phyloP scores from a whole-genome alignment of 2,329 filamentous ascomycete species.

The Claviceps paspali region DNA sequence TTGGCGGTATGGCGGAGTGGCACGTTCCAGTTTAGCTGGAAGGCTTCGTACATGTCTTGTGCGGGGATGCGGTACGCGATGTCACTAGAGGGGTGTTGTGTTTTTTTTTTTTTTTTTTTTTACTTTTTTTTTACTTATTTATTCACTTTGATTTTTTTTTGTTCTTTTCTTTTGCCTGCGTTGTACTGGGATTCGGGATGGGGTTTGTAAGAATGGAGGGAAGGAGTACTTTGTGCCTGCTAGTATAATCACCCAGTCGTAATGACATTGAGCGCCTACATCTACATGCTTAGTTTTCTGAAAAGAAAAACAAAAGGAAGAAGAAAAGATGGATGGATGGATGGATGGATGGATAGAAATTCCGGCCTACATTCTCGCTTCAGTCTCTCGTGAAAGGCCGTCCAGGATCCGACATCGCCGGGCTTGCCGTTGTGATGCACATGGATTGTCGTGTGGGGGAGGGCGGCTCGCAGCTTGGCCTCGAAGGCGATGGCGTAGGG shows the following conservation, averaged over 20 bases:
- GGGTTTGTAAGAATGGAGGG: no score
- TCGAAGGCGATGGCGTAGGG: conserved; percentile 39
- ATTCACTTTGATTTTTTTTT: no score
- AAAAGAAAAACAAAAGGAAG: not conserved
- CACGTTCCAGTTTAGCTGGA: conserved; percentile 35
- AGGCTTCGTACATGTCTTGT: conserved; percentile 30
- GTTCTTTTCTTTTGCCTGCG: no score
- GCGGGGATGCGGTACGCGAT: conserved; percentile 25
- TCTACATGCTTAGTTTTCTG: no score
- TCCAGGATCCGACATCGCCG: conserved; percentile 32
- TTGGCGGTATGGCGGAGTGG: conserved; percentile 33
- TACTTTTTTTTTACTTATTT: no score
- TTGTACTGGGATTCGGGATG: no score
- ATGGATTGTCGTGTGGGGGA: conserved; percentile 26
- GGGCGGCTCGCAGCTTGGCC: conserved; percentile 28
- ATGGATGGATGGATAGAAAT: no score
- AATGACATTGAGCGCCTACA: conserved; percentile 16
- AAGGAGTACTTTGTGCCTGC: conserved; percentile 43
- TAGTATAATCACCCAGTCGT: conserved; percentile 47
- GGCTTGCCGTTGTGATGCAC: conserved; percentile 34
- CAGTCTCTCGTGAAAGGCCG: conserved; percentile 17
- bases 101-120: no score
- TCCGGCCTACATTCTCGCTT: conserved; percentile 21
- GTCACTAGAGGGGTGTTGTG: conserved; percentile 28
- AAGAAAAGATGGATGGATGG: no score